Evolutionary conservation across 306 rosid genomes (phyloP).

Genomic region (Cicer judaicum): DNA sequence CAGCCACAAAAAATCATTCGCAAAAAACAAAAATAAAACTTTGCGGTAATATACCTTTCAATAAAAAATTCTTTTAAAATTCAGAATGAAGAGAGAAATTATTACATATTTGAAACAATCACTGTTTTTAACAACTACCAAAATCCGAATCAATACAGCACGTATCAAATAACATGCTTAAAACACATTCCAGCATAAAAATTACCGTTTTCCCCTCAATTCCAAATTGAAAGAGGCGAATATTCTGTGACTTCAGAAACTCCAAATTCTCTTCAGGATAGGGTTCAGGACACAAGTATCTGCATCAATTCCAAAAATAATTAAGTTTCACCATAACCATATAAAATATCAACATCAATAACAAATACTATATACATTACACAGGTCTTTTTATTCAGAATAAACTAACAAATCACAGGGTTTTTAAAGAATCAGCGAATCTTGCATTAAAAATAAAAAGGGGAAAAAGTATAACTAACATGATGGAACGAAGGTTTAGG

Average conservation of each 20-base stretch:
- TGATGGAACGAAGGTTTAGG: slow-evolving; percentile 80
- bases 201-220: slow-evolving; percentile 92
- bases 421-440: not conserved
- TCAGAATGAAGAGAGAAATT: slow-evolving; percentile 18
- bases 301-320: slow-evolving; percentile 49
- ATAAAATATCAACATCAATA: not conserved
- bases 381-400: not conserved
- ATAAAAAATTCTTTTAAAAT: not conserved
- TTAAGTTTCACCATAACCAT: not conserved
- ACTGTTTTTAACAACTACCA: not conserved
- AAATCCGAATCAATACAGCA: not conserved
- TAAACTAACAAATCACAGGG: not conserved
- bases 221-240: slow-evolving; percentile 82
- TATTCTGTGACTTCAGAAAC: slow-evolving; percentile 68
- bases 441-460: not conserved
- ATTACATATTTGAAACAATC: not conserved
- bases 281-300: slow-evolving; percentile 92
- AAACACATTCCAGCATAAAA: not conserved
- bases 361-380: not conserved
- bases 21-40: not conserved
- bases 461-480: slow-evolving; percentile 51
- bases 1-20: not conserved
- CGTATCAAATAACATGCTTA: not conserved
- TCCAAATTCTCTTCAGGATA: slow-evolving; percentile 84
- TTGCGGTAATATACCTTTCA: not conserved